Conservation (phyloP, 2,329 filamentous ascomycete genomes). For the Pseudogymnoascus destructans region DNA sequence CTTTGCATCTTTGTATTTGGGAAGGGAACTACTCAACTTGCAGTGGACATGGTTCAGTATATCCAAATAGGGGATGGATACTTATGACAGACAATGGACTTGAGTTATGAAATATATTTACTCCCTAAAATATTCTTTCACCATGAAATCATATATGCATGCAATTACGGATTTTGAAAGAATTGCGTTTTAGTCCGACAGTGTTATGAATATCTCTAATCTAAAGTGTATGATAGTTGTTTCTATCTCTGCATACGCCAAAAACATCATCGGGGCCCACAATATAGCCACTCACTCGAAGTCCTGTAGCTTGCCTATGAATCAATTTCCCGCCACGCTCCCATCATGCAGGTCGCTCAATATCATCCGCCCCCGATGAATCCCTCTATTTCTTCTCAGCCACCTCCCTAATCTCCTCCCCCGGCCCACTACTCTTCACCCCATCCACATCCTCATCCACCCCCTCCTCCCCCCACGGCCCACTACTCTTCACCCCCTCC, state of each 20-base stretch:
- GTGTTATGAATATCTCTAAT: background rate
- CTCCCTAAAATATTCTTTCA: background rate
- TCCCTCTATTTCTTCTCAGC: conserved; percentile 7
- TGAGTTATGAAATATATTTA: background rate
- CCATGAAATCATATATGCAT: background rate
- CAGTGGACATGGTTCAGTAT: background rate
- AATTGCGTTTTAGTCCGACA: background rate
- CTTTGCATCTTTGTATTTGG: background rate
- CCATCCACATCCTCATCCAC: conserved; percentile 9
- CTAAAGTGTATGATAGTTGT: background rate
- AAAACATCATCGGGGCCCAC: background rate
- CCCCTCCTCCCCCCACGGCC: conserved; percentile 13
- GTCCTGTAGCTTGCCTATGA: background rate
- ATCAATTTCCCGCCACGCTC: background rate
- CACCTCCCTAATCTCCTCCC: conserved; percentile 19
- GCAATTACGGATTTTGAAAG: background rate
- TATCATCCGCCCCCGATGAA: background rate
- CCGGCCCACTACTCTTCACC: conserved; percentile 16
- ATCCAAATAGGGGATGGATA: background rate
- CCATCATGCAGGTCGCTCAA: background rate
- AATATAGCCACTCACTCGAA: background rate
- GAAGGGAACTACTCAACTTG: background rate
- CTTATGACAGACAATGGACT: background rate
- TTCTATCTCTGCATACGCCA: background rate
- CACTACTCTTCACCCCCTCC: conserved; percentile 15